These are phyloP conservation scores for Elaeis oleifera DNA, from an alignment of 202 grass and related monocot genomes.

Conservation along the genomic window DNA sequence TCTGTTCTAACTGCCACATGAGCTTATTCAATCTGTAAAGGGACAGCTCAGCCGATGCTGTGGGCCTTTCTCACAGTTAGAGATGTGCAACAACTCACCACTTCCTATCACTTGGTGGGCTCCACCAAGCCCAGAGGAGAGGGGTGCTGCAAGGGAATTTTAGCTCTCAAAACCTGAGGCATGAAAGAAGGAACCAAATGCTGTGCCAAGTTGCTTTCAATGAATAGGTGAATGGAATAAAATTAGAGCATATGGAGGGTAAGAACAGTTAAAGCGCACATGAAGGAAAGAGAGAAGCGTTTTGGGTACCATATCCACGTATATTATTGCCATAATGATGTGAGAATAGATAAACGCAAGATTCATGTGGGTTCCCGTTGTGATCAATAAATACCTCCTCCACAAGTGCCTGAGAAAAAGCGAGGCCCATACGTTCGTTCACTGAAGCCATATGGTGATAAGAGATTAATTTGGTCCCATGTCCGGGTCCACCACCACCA, in stretches of 20 bases:
- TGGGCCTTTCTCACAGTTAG: not conserved
- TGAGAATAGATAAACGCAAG: constrained; percentile 25
- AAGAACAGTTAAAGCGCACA: constrained; percentile 26
- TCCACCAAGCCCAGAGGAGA: not conserved
- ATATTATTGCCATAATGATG: constrained; percentile 24
- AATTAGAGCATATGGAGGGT: constrained; percentile 34
- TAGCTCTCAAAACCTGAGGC: constrained; percentile 18
- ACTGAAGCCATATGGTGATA: constrained; percentile 30
- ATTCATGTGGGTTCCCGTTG: constrained; percentile 11
- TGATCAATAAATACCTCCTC: constrained; percentile 34
- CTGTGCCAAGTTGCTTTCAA: constrained; percentile 29
- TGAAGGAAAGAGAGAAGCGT: not conserved
- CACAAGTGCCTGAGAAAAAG: constrained; percentile 3
- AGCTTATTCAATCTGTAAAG: constrained; percentile 23
- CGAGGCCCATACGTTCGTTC: constrained; percentile 16
- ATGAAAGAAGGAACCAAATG: constrained; percentile 11
- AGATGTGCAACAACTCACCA: not conserved
- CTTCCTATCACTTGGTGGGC: not conserved
- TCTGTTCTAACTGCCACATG: constrained; percentile 24
- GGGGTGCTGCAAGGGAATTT: too few species aligned
- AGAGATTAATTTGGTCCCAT: constrained; percentile 21
- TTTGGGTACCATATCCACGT: constrained; percentile 15
- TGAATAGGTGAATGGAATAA: constrained; percentile 39
- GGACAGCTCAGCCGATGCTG: constrained; percentile 7
- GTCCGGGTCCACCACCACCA: not conserved